Evolutionary conservation across 805 yeast species (phyloP), one percentile per base, ranked within the genome.

Genomic region (Zygotorulaspora chibaensis): DNA sequence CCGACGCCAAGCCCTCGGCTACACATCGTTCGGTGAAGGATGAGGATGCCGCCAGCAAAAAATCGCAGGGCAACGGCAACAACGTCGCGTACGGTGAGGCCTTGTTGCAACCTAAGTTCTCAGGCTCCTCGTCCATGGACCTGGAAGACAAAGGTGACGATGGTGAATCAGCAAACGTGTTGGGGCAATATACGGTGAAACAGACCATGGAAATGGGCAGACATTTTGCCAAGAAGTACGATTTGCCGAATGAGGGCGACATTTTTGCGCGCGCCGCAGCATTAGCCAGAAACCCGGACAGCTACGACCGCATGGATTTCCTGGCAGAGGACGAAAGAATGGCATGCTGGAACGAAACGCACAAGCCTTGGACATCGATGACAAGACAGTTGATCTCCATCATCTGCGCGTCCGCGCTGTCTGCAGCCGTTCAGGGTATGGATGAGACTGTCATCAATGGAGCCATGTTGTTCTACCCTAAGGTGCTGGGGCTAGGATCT

Each of bases 361-460:
- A 70, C 26, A 74, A 71, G 36, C 76, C 74, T 13, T 77, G 74
- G 79, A 62, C 61, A 33, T 51, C 57, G 10, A 61, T 67, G 48
- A 69, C 69, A 17, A 52, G 56, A 8, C 77, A 73, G 47, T 68
- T 83, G 54, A 62, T 76, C 50, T 77, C 70, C 48, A 77, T 83
- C 45, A 78, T 83, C 44, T 73, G 80, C 11, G 74, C 81, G 53
- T 80, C 84, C n/a, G 82, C 88, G 1, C 74, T 83, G 77, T 84
- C 86, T 42, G 90, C 89, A 16, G 85, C 85, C 16, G 84, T 83
- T 34, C 88, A 83, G 62, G 89, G 90, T 63, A 83, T 84, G 82
- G 89, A 84, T 65, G 87, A 84, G 62, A 71, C 86, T 4, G 87
- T 84, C 17, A 77, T 83, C 48, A 83, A 82, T 55, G 90, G 90